Evolutionary conservation across 441 rosid species (phyloP).

Genomic region (Omphalea diandra): DNA sequence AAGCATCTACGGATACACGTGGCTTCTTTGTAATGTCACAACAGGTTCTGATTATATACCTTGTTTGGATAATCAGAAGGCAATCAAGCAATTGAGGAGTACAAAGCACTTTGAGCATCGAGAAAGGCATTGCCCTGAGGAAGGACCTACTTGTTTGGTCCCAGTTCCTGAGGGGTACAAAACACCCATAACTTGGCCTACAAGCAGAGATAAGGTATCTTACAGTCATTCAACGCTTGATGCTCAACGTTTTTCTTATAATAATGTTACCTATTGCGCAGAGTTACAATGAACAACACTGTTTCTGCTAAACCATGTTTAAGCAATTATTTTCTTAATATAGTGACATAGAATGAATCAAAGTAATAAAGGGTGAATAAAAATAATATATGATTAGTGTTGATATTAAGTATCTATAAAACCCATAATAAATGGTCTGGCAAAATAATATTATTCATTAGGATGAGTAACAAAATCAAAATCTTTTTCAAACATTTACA

Average conservation of each 20-base stretch:
- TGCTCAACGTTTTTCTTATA: too few species aligned
- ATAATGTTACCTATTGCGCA: too few species aligned
- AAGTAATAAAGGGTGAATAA: too few species aligned
- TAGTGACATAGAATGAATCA: too few species aligned
- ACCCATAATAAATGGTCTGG: too few species aligned
- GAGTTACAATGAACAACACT: not conserved
- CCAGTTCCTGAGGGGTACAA: conserved; percentile 68
- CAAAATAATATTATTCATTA: too few species aligned
- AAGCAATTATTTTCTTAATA: too few species aligned
- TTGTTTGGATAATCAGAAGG: conserved; percentile 87
- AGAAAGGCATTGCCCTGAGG: conserved; percentile 94
- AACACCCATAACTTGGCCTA: conserved; percentile 69
- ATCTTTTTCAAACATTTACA: too few species aligned
- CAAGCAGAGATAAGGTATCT: conserved; percentile 80
- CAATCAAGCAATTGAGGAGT: conserved; percentile 43
- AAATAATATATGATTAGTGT: too few species aligned
- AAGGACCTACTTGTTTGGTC: conserved; percentile 73
- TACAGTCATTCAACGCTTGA: not conserved
- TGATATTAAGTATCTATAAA: too few species aligned
- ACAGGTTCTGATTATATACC: conserved; percentile 90
- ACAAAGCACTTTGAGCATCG: conserved; percentile 81
- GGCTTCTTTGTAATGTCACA: conserved; percentile 80
- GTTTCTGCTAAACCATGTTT: too few species aligned
- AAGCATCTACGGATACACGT: conserved; percentile 40
- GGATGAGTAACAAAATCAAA: too few species aligned